Evolutionary conservation across 768 basidiomycete genomes (phyloP).

Genomic region (Auricularia cornea): DNA sequence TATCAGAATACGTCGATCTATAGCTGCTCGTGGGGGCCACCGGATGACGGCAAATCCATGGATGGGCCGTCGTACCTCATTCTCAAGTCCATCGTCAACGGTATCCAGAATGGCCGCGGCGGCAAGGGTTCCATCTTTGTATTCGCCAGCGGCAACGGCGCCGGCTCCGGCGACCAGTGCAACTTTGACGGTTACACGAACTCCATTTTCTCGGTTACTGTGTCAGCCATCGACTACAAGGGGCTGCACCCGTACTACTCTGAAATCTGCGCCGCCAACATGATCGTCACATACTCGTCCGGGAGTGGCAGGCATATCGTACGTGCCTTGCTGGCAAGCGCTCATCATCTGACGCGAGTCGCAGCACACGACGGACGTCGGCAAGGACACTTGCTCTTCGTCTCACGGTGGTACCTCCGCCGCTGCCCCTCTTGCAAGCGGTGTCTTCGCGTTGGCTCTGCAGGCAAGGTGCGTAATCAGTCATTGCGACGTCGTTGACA

Average conservation of each 20-base stretch:
- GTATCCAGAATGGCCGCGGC: slow-evolving; percentile 78
- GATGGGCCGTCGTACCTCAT: slow-evolving; percentile 89
- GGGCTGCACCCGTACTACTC: slow-evolving; percentile 96
- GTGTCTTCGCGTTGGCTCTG: slow-evolving; percentile 85
- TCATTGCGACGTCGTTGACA: slow-evolving; percentile 1
- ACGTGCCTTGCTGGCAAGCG: slow-evolving; percentile 22
- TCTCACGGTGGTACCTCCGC: slow-evolving; percentile 95
- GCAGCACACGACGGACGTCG: slow-evolving; percentile 92
- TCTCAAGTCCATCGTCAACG: slow-evolving; percentile 88
- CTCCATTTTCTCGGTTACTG: slow-evolving; percentile 91
- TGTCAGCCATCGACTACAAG: slow-evolving; percentile 89
- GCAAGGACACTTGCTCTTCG: slow-evolving; percentile 69
- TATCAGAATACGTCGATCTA: slow-evolving; percentile 89
- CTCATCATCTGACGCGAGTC: neutral
- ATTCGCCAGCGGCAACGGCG: slow-evolving; percentile 97
- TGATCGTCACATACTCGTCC: slow-evolving; percentile 93
- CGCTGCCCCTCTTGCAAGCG: slow-evolving; percentile 93
- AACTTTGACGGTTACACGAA: slow-evolving; percentile 99
- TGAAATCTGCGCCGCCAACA: slow-evolving; percentile 94
- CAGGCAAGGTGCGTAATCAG: slow-evolving; percentile 58
- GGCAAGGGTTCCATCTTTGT: slow-evolving; percentile 94
- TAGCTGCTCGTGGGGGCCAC: slow-evolving; percentile 97
- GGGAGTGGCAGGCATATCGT: slow-evolving; percentile 92
- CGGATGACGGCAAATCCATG: slow-evolving; percentile 91
- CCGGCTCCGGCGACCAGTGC: slow-evolving; percentile 85